Evolutionary conservation across 257 asterid genomes (phyloP).

Genomic region (Solanum infundibuliforme): DNA sequence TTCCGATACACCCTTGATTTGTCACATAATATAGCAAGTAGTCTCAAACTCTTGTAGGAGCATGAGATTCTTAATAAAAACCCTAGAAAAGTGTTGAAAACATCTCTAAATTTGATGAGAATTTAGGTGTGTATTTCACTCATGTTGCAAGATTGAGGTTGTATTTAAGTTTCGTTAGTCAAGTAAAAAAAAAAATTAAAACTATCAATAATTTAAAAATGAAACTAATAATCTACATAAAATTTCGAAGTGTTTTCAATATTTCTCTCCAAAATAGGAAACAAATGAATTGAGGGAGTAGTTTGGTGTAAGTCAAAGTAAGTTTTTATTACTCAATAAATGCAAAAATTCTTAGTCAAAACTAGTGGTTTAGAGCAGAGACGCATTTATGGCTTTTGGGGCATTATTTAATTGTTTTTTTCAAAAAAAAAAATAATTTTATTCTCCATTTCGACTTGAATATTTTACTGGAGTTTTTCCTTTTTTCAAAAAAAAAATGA

Average conservation of each 20-base stretch:
- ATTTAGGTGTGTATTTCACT: accelerated
- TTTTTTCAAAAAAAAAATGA: not conserved
- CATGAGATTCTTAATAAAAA: no score
- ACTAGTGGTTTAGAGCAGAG: not conserved
- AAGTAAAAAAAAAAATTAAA: no score
- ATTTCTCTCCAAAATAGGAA: not conserved
- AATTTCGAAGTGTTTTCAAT: accelerated
- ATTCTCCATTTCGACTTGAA: not conserved
- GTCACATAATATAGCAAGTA: not conserved
- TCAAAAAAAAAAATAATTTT: not conserved
- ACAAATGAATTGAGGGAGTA: not conserved
- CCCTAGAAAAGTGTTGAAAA: not conserved
- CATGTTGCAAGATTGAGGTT: accelerated
- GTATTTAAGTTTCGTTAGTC: no score
- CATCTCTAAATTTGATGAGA: not conserved
- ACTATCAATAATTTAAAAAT: no score
- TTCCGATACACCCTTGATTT: no score
- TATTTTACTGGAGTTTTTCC: not conserved
- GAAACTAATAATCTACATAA: accelerated
- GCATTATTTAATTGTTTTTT: not conserved
- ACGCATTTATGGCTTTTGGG: not conserved
- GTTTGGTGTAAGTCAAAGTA: not conserved
- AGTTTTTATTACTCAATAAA: not conserved
- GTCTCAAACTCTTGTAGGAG: not conserved
- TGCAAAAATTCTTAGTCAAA: not conserved